phyloP scores from a whole-genome alignment of 2,329 filamentous ascomycete genomes.

The Aspergillus sp. region DNA sequence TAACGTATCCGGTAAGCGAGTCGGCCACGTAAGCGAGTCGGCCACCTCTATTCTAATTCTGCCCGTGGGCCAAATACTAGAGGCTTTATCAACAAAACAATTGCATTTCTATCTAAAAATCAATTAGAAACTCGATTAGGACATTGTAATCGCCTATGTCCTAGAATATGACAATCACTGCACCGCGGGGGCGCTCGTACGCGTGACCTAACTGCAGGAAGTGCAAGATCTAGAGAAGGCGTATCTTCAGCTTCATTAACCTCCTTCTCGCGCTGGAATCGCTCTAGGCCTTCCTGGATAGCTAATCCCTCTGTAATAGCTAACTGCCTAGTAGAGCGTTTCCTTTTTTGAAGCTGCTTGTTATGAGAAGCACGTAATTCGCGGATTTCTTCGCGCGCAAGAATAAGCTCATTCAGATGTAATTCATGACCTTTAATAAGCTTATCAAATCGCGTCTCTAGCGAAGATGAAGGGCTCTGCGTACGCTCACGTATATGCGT shows the following conservation, averaged over 20 bases:
- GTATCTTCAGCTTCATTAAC: background rate
- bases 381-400: background rate
- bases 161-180: background rate
- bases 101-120: background rate
- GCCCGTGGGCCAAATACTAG: too few species aligned
- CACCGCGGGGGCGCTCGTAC: background rate
- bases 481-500: background rate
- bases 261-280: background rate
- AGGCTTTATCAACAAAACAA: background rate
- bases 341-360: background rate
- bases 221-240: background rate
- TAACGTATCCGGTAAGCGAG: too few species aligned
- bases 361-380: background rate
- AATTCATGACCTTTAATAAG: background rate
- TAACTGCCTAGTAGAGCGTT: background rate
- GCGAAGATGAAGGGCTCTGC: background rate
- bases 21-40: too few species aligned
- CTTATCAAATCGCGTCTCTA: background rate
- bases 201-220: background rate
- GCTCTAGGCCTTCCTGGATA: background rate
- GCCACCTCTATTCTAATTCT: too few species aligned
- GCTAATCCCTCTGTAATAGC: background rate
- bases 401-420: background rate
- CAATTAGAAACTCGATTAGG: background rate
- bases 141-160: background rate